Percentiles rank a stretch among this genome's conserved stretches.
phyloP scores from a whole-genome alignment of 2,329 filamentous ascomycete genomes.

The Fusarium bulbicola region DNA sequence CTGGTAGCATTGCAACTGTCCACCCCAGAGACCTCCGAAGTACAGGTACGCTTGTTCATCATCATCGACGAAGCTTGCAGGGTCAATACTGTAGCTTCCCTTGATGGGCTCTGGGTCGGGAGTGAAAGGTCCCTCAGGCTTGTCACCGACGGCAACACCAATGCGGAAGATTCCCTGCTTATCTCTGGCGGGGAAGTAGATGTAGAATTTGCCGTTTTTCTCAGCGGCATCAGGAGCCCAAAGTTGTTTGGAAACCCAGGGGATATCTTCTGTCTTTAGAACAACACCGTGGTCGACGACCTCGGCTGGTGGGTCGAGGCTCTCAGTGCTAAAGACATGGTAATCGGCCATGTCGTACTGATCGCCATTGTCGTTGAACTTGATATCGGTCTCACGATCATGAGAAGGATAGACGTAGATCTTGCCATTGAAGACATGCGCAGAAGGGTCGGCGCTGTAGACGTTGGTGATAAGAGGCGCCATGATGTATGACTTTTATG shows the following conservation, averaged over 20 bases:
- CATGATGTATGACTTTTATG: slow-evolving; percentile 41
- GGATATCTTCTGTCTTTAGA: slow-evolving; percentile 71
- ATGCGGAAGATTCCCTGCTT: slow-evolving; percentile 76
- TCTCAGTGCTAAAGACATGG: slow-evolving; percentile 73
- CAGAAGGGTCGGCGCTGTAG: slow-evolving; percentile 83
- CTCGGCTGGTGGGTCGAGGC: slow-evolving; percentile 61
- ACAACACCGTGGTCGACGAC: slow-evolving; percentile 79
- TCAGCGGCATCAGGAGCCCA: slow-evolving; percentile 82
- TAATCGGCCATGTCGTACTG: slow-evolving; percentile 88
- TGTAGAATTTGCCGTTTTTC: slow-evolving; percentile 75
- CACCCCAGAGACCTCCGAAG: slow-evolving; percentile 84
- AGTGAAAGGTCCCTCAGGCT: slow-evolving; percentile 74
- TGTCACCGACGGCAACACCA: slow-evolving; percentile 72
- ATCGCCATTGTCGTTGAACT: slow-evolving; percentile 85
- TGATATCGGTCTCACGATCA: slow-evolving; percentile 77
- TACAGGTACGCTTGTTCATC: slow-evolving; percentile 60
- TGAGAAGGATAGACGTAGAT: slow-evolving; percentile 86
- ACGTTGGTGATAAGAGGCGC: slow-evolving; percentile 75
- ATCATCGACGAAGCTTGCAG: slow-evolving; percentile 75
- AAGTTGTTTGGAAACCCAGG: slow-evolving; percentile 81
- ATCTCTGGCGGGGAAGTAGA: slow-evolving; percentile 81
- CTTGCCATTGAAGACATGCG: slow-evolving; percentile 79
- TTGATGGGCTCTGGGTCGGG: slow-evolving; percentile 71
- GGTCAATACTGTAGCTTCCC: slow-evolving; percentile 80
- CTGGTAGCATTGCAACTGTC: slow-evolving; percentile 81